These are phyloP conservation scores for Phaeosphaeria sp. DNA, from an alignment of 2,329 filamentous ascomycete genomes.

Conservation along the genomic window DNA sequence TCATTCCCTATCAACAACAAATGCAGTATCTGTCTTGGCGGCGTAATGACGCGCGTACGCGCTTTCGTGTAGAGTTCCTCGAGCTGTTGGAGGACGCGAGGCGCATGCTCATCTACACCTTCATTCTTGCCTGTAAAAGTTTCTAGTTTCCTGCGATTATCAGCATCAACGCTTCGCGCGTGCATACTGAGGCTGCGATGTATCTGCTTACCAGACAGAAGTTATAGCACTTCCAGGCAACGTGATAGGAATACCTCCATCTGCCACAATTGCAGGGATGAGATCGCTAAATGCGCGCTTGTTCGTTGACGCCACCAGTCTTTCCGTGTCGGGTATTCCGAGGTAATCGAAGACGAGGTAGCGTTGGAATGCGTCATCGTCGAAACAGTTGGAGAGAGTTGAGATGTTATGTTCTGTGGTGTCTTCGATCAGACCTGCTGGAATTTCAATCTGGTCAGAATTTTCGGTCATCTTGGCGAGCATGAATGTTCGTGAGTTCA, in stretches of 20 bases:
- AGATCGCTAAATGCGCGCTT: constrained; percentile 2
- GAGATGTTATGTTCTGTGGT: constrained; percentile 9
- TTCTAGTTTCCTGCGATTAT: not conserved
- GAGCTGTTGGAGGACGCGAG: not conserved
- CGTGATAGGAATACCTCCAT: constrained; percentile 8
- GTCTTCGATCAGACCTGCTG: constrained; percentile 5
- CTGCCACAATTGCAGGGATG: not conserved
- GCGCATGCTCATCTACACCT: not conserved
- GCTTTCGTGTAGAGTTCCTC: not conserved
- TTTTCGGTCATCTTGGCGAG: not conserved
- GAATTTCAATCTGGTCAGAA: not conserved
- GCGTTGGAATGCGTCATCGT: constrained; percentile 7
- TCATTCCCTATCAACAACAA: constrained; percentile 9
- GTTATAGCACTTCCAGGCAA: constrained; percentile 7
- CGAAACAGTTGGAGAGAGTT: constrained; percentile 8
- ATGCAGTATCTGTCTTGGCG: constrained; percentile 6
- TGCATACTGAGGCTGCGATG: not conserved
- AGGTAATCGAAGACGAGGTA: constrained; percentile 6
- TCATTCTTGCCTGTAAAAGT: not conserved
- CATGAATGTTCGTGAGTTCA: too few species aligned
- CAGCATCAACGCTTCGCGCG: not conserved
- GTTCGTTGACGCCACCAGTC: constrained; percentile 2
- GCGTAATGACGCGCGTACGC: not conserved
- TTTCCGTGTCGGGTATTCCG: not conserved
- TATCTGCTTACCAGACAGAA: constrained; percentile 9